These are phyloP conservation scores for Halophytophthora polymorphica DNA, from an alignment of 352 stramenopile genomes.

Conservation along the genomic window DNA sequence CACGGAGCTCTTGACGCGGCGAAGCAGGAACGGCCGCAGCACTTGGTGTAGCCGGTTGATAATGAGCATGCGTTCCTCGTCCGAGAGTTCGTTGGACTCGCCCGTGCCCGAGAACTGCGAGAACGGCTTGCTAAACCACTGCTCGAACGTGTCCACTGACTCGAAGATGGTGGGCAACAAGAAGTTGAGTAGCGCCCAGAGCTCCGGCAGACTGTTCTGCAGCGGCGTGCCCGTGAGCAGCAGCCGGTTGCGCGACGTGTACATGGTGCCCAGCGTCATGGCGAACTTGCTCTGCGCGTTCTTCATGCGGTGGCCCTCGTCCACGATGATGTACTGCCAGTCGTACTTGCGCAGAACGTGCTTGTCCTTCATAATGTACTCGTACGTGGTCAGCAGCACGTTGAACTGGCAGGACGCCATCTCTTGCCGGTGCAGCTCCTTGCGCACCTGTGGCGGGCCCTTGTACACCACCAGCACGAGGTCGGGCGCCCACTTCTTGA, in stretches of 20 bases:
- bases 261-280: slow-evolving; percentile 80
- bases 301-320: slow-evolving; percentile 94
- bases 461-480: slow-evolving; percentile 98
- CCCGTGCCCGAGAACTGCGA: slow-evolving; percentile 73
- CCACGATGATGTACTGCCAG: slow-evolving; percentile 93
- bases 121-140: slow-evolving; percentile 90
- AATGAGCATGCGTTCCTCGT: slow-evolving; percentile 88
- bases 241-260: slow-evolving; percentile 87
- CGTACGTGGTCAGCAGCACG: slow-evolving; percentile 93
- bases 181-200: slow-evolving; percentile 92
- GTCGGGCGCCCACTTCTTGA: slow-evolving; percentile 93
- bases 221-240: slow-evolving; percentile 98
- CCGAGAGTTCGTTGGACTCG: slow-evolving; percentile 78
- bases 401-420: slow-evolving; percentile 90
- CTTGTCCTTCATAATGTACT: slow-evolving; percentile 93
- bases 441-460: slow-evolving; percentile 71
- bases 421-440: slow-evolving; percentile 76
- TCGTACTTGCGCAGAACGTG: slow-evolving; percentile 86
- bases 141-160: slow-evolving; percentile 87
- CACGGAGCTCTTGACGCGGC: slow-evolving; percentile 84
- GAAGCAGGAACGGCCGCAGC: slow-evolving; percentile 79
- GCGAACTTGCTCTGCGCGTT: slow-evolving; percentile 90
- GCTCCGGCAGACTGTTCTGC: slow-evolving; percentile 95
- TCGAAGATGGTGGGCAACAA: slow-evolving; percentile 91
- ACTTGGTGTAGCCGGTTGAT: slow-evolving; percentile 87